Evolutionary conservation across 2,329 filamentous ascomycete genomes (phyloP).

Genomic region (Claviceps citrina): DNA sequence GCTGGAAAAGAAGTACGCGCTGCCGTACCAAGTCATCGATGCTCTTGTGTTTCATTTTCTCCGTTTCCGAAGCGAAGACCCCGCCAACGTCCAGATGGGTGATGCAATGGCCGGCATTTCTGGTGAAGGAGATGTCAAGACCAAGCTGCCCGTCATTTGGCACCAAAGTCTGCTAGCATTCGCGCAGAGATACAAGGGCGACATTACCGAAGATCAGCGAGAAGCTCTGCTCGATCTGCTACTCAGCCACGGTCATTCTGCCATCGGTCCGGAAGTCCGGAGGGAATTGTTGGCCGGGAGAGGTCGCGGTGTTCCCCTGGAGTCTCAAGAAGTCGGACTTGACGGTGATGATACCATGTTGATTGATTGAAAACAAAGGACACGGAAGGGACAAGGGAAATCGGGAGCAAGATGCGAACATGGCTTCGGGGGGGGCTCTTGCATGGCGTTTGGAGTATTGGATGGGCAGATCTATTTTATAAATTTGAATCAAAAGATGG

Average conservation of each 20-base stretch:
- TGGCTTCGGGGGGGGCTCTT: constrained; percentile 6
- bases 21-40: constrained; percentile 90
- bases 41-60: constrained; percentile 93
- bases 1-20: constrained; percentile 90
- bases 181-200: constrained; percentile 85
- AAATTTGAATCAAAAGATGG: constrained; percentile 1
- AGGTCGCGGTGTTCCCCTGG: constrained; percentile 58
- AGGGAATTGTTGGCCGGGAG: constrained; percentile 77
- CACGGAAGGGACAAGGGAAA: neutral
- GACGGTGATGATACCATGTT: constrained; percentile 90
- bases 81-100: constrained; percentile 33
- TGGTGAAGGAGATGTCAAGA: constrained; percentile 33
- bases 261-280: constrained; percentile 81
- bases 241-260: constrained; percentile 66
- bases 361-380: constrained; percentile 33
- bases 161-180: constrained; percentile 88
- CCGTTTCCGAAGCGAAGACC: constrained; percentile 62
- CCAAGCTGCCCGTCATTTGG: constrained; percentile 80
- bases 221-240: constrained; percentile 82
- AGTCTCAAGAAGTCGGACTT: constrained; percentile 37
- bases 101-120: constrained; percentile 38
- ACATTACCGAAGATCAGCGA: constrained; percentile 88
- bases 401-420: constrained; percentile 1
- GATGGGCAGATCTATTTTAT: constrained; percentile 1
- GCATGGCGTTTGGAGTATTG: constrained; percentile 11